Evolutionary conservation across 345 rosid species (phyloP).

Genomic region (Cochlearia excelsa): DNA sequence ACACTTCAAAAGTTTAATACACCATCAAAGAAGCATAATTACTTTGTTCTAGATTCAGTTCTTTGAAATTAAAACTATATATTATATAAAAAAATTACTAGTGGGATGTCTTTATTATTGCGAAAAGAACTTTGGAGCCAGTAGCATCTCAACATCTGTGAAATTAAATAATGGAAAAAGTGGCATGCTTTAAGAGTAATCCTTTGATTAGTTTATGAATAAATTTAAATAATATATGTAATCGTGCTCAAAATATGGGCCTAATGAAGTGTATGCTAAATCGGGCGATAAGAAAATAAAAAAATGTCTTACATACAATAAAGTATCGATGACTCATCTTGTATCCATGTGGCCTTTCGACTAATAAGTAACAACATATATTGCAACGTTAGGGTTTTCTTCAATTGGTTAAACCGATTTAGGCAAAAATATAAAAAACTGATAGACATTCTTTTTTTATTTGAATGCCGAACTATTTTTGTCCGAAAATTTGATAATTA

Average conservation of each 20-base stretch:
- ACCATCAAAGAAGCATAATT: constrained; percentile 28
- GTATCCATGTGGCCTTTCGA: constrained; percentile 32
- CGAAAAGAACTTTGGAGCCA: constrained; percentile 27
- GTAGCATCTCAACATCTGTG: constrained; percentile 26
- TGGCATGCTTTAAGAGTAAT: constrained; percentile 23
- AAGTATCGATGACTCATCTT: constrained; percentile 33
- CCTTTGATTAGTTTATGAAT: constrained; percentile 7
- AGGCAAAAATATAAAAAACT: too few species aligned
- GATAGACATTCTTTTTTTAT: too few species aligned
- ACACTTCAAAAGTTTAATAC: constrained; percentile 23
- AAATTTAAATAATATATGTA: constrained; percentile 1
- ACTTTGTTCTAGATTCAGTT: neutral
- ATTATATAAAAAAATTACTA: constrained; percentile 8
- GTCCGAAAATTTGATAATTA: too few species aligned
- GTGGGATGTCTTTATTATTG: constrained; percentile 32
- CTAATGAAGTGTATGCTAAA: constrained; percentile 47
- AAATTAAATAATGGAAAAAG: constrained; percentile 24
- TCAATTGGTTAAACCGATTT: constrained; percentile 30
- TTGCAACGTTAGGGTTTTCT: constrained; percentile 38
- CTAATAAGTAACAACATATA: constrained; percentile 21
- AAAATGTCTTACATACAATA: constrained; percentile 32
- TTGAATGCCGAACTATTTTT: too few species aligned
- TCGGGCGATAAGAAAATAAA: constrained; percentile 40
- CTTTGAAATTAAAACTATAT: too few species aligned
- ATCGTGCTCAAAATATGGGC: constrained; percentile 26